These are phyloP conservation scores for Trifolium subterraneum DNA, from an alignment of 306 rosid genomes.

Conservation along the genomic window DNA sequence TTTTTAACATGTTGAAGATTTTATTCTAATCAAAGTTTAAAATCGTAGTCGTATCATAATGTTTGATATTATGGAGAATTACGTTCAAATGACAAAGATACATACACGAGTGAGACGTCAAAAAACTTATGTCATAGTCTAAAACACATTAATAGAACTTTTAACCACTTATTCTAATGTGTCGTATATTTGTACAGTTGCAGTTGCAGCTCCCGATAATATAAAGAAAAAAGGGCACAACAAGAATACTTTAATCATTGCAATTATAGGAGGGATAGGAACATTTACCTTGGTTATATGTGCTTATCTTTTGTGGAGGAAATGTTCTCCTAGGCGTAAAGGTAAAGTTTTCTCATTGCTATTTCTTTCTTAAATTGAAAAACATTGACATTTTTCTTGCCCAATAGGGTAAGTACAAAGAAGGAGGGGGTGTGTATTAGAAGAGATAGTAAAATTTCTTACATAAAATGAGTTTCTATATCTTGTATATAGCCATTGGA, in stretches of 20 bases:
- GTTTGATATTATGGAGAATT: too few relatives aligned
- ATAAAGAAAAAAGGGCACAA: constrained; percentile 2
- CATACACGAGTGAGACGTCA: too few relatives aligned
- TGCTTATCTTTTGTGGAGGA: constrained; percentile 38
- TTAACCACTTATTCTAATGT: background rate
- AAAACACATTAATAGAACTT: background rate
- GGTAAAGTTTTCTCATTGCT: constrained; percentile 26
- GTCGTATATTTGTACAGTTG: background rate
- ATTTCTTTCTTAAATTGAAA: background rate
- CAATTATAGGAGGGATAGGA: constrained; percentile 30
- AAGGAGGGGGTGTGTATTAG: too few relatives aligned
- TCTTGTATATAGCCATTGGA: too few relatives aligned
- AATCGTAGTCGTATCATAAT: too few relatives aligned
- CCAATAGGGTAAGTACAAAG: too few relatives aligned
- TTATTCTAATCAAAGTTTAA: too few relatives aligned
- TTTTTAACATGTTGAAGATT: too few relatives aligned
- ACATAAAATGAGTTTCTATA: too few relatives aligned
- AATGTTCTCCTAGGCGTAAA: constrained; percentile 6
- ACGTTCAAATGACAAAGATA: too few relatives aligned
- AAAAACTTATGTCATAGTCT: background rate
- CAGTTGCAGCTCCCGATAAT: background rate
- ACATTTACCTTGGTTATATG: background rate
- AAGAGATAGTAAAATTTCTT: too few relatives aligned
- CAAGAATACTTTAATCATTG: constrained; percentile 10
- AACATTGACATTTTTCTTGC: background rate